Percentiles rank a stretch among this genome's conserved stretches.
Evolutionary conservation across 1,284 basidiomycete genomes (phyloP).

Genomic region (Ceratobasidium papillatum): DNA sequence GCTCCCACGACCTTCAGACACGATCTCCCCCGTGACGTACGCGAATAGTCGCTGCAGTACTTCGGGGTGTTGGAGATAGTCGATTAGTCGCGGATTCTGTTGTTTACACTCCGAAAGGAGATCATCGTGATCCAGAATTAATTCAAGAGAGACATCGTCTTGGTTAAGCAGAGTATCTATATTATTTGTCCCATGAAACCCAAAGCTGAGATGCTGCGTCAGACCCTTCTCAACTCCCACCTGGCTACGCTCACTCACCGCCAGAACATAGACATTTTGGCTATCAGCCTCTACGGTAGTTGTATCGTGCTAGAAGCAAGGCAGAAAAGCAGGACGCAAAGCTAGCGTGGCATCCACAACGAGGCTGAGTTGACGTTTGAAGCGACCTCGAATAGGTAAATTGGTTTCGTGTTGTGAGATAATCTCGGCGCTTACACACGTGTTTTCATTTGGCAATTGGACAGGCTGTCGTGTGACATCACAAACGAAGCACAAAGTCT

Average conservation of each 20-base stretch:
- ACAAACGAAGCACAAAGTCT: neutral
- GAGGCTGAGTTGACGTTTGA: neutral
- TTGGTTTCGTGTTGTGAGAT: constrained; percentile 11
- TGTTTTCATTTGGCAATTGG: neutral
- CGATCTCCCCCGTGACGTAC: constrained; percentile 87
- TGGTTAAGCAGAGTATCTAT: constrained; percentile 84
- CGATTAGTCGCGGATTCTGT: constrained; percentile 87
- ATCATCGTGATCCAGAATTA: constrained; percentile 94
- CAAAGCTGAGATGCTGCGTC: constrained; percentile 65
- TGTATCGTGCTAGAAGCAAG: neutral
- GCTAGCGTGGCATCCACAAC: constrained; percentile 16
- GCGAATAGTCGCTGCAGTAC: constrained; percentile 81
- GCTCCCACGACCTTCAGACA: constrained; percentile 74
- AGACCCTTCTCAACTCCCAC: constrained; percentile 9
- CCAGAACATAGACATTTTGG: constrained; percentile 38
- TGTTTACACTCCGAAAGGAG: constrained; percentile 95
- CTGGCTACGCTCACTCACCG: constrained; percentile 8
- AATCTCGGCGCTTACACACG: constrained; percentile 12
- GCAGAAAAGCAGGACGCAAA: neutral
- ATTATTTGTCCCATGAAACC: constrained; percentile 81
- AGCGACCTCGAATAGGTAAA: neutral
- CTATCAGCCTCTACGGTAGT: neutral
- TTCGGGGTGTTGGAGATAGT: constrained; percentile 83
- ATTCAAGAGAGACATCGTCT: constrained; percentile 85
- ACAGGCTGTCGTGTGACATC: neutral